Conservation (phyloP, 163 green algal genomes). For the Scenedesmus sp. region DNA sequence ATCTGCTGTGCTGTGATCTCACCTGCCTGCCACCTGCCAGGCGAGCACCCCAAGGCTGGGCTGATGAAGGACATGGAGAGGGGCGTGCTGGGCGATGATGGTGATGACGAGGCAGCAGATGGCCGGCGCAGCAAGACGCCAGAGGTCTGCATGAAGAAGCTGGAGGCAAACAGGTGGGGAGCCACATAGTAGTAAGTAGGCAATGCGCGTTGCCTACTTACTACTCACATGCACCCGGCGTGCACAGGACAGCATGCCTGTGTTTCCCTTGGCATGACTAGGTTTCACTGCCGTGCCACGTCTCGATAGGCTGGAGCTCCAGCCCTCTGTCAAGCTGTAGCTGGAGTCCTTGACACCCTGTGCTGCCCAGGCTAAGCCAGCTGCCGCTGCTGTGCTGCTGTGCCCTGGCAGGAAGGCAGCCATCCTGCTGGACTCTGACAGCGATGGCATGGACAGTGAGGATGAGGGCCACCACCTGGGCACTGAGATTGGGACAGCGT, state of each 20-base stretch:
- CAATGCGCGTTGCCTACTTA: too few species aligned
- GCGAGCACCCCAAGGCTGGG: slow-evolving; percentile 28
- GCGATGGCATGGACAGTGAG: slow-evolving; percentile 47
- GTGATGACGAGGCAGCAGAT: neutral
- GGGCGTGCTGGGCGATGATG: slow-evolving; percentile 6
- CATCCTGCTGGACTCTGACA: slow-evolving; percentile 53
- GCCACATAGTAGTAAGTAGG: too few species aligned
- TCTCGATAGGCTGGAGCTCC: too few species aligned
- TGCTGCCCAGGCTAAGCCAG: neutral
- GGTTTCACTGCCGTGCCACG: too few species aligned
- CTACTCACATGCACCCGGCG: too few species aligned
- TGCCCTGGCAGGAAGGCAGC: slow-evolving; percentile 37
- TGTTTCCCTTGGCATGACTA: too few species aligned
- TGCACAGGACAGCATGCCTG: too few species aligned
- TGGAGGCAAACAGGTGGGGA: slow-evolving; percentile 42
- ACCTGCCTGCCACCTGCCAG: neutral
- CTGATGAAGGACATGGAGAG: slow-evolving; percentile 36
- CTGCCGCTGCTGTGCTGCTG: neutral
- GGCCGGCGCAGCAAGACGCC: slow-evolving; percentile 34
- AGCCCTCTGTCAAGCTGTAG: too few species aligned
- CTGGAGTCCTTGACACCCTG: neutral
- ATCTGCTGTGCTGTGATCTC: neutral
- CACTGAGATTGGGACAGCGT: slow-evolving; percentile 23
- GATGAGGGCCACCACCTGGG: slow-evolving; percentile 40
- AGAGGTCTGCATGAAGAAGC: neutral